phyloP scores from a whole-genome alignment of 768 basidiomycete species.

The Termitomyces sp. region DNA sequence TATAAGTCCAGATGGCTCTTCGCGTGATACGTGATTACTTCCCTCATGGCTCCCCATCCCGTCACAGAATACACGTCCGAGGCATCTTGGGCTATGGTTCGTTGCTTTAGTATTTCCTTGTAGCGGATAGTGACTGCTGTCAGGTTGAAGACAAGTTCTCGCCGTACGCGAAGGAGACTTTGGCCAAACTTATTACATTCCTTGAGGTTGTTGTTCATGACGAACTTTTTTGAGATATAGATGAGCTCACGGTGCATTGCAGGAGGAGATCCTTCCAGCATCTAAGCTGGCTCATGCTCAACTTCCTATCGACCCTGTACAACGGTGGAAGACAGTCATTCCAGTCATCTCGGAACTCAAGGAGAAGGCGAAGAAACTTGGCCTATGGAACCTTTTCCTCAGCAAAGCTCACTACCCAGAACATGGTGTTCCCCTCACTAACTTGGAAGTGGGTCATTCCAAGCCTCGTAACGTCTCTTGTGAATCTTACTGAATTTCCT shows the following conservation, averaged over 20 bases:
- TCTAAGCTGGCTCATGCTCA: slow-evolving; percentile 73
- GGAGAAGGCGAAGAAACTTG: slow-evolving; percentile 77
- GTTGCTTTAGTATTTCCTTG: slow-evolving; percentile 13
- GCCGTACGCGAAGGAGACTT: slow-evolving; percentile 78
- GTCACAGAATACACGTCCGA: slow-evolving; percentile 74
- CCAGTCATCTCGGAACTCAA: slow-evolving; percentile 83
- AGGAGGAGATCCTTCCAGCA: slow-evolving; percentile 90
- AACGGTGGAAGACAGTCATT: slow-evolving; percentile 81
- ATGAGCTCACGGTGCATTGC: not conserved
- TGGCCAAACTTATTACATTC: slow-evolving; percentile 80
- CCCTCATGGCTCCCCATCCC: slow-evolving; percentile 58
- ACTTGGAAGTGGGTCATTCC: slow-evolving; percentile 68
- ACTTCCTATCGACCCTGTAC: slow-evolving; percentile 65
- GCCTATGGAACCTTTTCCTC: slow-evolving; percentile 96
- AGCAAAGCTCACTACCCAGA: slow-evolving; percentile 92
- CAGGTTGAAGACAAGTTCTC: slow-evolving; percentile 93
- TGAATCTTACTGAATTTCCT: not conserved
- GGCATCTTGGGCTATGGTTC: slow-evolving; percentile 83
- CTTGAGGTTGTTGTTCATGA: slow-evolving; percentile 64
- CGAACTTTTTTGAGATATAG: not conserved
- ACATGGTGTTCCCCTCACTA: slow-evolving; percentile 83
- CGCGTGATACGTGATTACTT: slow-evolving; percentile 1
- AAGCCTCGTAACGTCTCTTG: not conserved
- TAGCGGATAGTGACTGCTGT: not conserved
- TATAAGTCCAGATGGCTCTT: not conserved